Percentiles rank a stretch among this genome's conserved stretches.
These are phyloP conservation scores for Xylaria nigripes DNA, from an alignment of 495 filamentous ascomycete genomes.

Conservation along the genomic window DNA sequence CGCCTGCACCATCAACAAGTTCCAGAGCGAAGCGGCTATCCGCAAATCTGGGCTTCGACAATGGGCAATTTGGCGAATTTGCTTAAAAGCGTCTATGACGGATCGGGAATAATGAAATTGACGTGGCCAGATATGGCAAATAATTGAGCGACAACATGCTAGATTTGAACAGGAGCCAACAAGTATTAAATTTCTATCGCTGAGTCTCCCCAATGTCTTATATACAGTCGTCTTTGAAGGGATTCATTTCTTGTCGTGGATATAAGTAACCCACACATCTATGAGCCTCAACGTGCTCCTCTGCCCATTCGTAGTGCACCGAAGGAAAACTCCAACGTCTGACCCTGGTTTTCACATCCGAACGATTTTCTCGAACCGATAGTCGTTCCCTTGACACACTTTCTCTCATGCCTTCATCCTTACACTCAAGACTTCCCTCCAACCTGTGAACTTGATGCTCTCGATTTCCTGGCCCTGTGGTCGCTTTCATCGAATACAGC, in stretches of 20 bases:
- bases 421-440: neutral
- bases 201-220: conserved; percentile 3
- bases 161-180: neutral
- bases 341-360: conserved; percentile 13
- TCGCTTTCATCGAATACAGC: neutral
- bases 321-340: conserved; percentile 24
- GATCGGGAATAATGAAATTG: neutral
- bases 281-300: neutral
- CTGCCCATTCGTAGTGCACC: conserved; percentile 4
- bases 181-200: neutral
- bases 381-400: neutral
- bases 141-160: neutral
- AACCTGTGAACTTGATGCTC: neutral
- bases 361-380: neutral
- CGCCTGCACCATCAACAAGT: conserved; percentile 41
- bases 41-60: conserved; percentile 54
- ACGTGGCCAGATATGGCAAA: neutral
- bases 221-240: neutral
- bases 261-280: neutral
- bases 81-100: conserved; percentile 25
- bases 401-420: neutral
- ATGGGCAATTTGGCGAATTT: conserved; percentile 61
- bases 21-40: conserved; percentile 43
- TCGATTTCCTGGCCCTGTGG: neutral
- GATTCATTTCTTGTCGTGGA: neutral